Evolutionary conservation across 257 asterid species (phyloP).

Genomic region (Anisodus acutangulus): DNA sequence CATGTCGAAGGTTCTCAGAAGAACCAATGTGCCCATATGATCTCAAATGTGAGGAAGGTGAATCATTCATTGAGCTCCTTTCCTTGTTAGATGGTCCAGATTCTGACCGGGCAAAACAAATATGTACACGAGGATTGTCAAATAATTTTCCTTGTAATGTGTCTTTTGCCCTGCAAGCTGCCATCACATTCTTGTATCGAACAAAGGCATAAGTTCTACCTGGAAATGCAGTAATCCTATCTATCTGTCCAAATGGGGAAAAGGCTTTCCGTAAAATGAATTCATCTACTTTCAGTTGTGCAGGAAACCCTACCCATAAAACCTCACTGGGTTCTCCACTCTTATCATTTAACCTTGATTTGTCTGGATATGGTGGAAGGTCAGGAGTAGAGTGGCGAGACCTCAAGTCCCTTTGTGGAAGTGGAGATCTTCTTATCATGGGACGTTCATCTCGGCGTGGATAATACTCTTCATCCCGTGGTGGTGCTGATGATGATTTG

Average conservation of each 20-base stretch:
- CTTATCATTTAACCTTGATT: constrained; percentile 60
- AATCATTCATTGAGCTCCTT: constrained; percentile 50
- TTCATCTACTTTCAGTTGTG: constrained; percentile 82
- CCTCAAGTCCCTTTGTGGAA: constrained; percentile 62
- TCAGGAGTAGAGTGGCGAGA: constrained; percentile 64
- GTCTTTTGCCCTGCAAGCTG: constrained; percentile 86
- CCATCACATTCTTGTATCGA: constrained; percentile 67
- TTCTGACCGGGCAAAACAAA: constrained; percentile 80
- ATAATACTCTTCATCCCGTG: constrained; percentile 55
- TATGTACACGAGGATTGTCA: constrained; percentile 88
- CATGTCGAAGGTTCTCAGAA: constrained; percentile 52
- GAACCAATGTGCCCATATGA: constrained; percentile 51
- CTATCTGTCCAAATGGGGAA: constrained; percentile 87
- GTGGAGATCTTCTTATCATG: constrained; percentile 60
- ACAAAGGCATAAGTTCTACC: constrained; percentile 94
- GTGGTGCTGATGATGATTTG: constrained; percentile 50
- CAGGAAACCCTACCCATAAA: constrained; percentile 95
- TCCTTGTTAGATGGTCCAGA: constrained; percentile 68
- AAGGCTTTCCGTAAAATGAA: constrained; percentile 77
- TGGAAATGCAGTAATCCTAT: constrained; percentile 87
- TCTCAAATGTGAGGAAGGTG: constrained; percentile 62
- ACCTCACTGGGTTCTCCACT: constrained; percentile 86
- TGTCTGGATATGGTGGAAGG: constrained; percentile 47
- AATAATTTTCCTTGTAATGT: constrained; percentile 84
- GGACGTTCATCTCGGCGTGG: constrained; percentile 59